Evolutionary conservation across 345 rosid genomes (phyloP), one percentile per base, ranked within the genome.

Genomic region (Acer saccharum): DNA sequence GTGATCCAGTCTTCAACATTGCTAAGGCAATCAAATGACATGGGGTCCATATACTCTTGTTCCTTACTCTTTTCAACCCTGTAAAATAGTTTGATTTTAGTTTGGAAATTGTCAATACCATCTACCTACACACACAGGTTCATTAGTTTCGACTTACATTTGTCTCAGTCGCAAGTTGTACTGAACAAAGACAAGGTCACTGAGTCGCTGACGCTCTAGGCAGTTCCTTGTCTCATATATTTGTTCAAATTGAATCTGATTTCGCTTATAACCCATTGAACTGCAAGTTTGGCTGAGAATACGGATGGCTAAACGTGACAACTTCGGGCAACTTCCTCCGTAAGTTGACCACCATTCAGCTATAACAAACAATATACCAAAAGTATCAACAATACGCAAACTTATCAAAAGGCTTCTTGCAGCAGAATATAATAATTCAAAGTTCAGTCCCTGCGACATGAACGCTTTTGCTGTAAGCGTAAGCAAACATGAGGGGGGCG

Each of bases 271-370:
- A 41, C 90, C 88, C 32, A 65, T 41, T 21, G 91, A 85, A 79
- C 94, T 85, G 66, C 98, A 94, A 27, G 98, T 87, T 86, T 94
- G 99, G 78, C 91, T 86, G 68, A 94, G 88, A 76, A 96, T 84
- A n/a, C 93, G 95, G 66, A 85, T 73, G 0, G 98, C 98, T 79
- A 96, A 77, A 48, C 92, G 94, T 69, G 94, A 84, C 88, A 96
- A 86, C 82, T 96, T 91, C 65, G 94, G 92, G 83, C 99, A 94
- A 75, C 93, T 87, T 80, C 95, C 98, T 66, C 97, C 98, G 79
- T 91, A 94, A 10, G 97, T 87, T 75, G 92, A 87, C 99, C 99
- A 96, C 99, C 99, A 94, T 80, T 96, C 99, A 78, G 88, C 99
- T 96, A 75, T 41, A 83, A 73, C 63, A 85, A 73, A 54, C 35